A percentile compares a stretch with the other conserved stretches of the same genome.
Conservation (phyloP, 805 yeast species). For the Wickerhamomyces pijperi region DNA sequence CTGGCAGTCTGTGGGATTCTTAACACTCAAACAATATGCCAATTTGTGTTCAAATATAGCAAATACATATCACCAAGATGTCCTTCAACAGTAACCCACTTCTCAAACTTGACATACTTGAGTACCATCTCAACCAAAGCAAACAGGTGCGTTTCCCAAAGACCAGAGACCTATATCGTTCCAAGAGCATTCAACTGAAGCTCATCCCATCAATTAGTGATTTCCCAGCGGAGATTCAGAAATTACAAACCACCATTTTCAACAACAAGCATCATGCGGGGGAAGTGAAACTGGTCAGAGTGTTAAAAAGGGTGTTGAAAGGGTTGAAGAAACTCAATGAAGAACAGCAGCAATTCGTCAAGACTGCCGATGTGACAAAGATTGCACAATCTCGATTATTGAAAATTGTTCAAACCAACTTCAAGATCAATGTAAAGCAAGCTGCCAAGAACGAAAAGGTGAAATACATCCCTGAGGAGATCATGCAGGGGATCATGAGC, state of each 20-base stretch:
- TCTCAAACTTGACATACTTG: background rate
- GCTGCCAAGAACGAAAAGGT: constrained; percentile 1
- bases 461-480: constrained; percentile 15
- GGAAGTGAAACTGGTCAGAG: constrained; percentile 28
- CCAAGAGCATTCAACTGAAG: constrained; percentile 27
- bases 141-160: constrained; percentile 35
- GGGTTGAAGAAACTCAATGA: constrained; percentile 2
- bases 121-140: constrained; percentile 4
- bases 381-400: constrained; percentile 14
- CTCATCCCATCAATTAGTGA: constrained; percentile 25
- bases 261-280: constrained; percentile 39
- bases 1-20: too few species aligned
- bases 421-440: constrained; percentile 5
- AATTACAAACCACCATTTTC: constrained; percentile 33
- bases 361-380: constrained; percentile 15
- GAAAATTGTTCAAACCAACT: constrained; percentile 10
- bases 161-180: constrained; percentile 26
- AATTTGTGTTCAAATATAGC: too few species aligned
- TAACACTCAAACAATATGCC: too few species aligned
- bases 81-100: background rate
- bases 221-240: constrained; percentile 36
- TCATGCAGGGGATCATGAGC: constrained; percentile 18
- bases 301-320: constrained; percentile 20
- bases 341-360: constrained; percentile 10
- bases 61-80: too few species aligned